Evolutionary conservation across 208 protist genomes (phyloP).

Genomic region (Acanthamoeba lenticulata): DNA sequence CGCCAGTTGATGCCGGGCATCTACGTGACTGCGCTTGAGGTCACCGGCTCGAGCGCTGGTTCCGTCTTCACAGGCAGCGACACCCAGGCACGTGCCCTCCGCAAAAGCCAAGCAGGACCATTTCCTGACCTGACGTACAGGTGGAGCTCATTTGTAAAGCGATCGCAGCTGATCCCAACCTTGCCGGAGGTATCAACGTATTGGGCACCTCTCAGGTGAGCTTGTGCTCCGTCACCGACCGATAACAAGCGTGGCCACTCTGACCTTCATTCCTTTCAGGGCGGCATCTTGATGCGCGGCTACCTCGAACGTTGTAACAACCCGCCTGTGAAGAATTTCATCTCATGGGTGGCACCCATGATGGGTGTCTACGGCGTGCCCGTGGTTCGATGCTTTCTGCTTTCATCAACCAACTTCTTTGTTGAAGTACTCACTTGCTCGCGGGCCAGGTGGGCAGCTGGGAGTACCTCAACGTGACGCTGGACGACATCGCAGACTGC

Average conservation of each 20-base stretch:
- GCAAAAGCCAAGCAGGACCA: not conserved
- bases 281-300: slow-evolving; percentile 56
- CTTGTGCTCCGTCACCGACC: no score
- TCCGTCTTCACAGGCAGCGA: slow-evolving; percentile 7
- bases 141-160: slow-evolving; percentile 39
- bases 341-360: slow-evolving; percentile 68
- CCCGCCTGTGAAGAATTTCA: slow-evolving; percentile 68
- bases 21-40: slow-evolving; percentile 11
- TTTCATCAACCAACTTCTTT: no score
- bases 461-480: slow-evolving; percentile 22
- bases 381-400: no score
- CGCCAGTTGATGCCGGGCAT: not conserved
- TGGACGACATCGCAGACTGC: slow-evolving; percentile 60
- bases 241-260: no score
- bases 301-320: slow-evolving; percentile 70
- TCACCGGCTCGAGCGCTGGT: not conserved
- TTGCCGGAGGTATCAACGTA: slow-evolving; percentile 58
- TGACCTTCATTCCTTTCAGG: no score
- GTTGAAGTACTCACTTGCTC: no score
- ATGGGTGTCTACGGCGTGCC: slow-evolving; percentile 67
- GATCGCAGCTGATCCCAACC: not conserved
- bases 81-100: not conserved
- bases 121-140: not conserved
- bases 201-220: slow-evolving; percentile 37
- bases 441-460: not conserved